Evolutionary conservation across 345 rosid genomes (phyloP), one percentile per base, ranked within the genome.

Genomic region (Lumnitzera littorea): DNA sequence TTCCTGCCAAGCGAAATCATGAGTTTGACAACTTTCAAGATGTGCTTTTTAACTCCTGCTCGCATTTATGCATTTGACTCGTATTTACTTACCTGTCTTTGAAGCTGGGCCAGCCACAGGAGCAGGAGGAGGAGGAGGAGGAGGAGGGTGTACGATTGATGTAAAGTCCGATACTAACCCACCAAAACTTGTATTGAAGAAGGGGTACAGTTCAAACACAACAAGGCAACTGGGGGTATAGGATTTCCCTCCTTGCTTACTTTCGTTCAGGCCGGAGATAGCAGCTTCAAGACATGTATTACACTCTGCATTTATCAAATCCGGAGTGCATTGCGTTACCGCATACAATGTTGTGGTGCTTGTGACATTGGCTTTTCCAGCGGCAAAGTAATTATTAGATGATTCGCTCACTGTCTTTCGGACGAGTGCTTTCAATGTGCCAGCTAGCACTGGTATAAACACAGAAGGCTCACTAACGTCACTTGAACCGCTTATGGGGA

Each of bases 271-370:
- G 29, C 5, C 4, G 2, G 63, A n/a, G 20, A 78, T 67, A 8
- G 70, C 69, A 2, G 3, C 48, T 24, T 55, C 50, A 16, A 81
- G 68, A 64, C 86, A 81, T 24, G 46, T 52, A 4, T 56, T 36
- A 58, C 80, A 81, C 8, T 55, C 76, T 2, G 0, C 13, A 11
- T 24, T 20, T 7, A 79, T 67, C 27, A 82, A 27, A 61, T 82
- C 87, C 23, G 75, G 83, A 2, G 83, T 75, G 63, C 90, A 84
- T 73, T 84, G 85, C 8, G 24, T 77, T 1, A 84, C 76, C 11
- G 60, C 67, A 57, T 70, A 84, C 15, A 84, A 24, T 1, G 60
- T 67, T 56, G 63, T 61, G 17, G 60, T 63, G 46, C 43, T 66
- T 12, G 68, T 50, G n/a, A 60, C 57, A 15, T 62, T 69, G 3